Evolutionary conservation across 1,139 yeast species (phyloP), one percentile per base, ranked within the genome.

Genomic region (Scheffersomyces parashehatae): DNA sequence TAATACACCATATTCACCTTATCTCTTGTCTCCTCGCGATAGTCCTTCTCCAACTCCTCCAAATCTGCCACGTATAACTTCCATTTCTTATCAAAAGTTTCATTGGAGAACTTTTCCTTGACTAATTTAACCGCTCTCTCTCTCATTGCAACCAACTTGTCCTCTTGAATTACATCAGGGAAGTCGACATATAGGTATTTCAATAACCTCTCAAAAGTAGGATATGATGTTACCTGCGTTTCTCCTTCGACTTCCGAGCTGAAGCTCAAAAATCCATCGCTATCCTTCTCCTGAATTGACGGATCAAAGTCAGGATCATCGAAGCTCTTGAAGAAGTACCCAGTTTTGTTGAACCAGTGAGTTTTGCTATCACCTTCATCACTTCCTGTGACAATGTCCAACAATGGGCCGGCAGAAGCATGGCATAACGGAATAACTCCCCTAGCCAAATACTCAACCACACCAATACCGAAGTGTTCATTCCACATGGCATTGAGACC

Each of bases 401-500:
- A 70, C 42, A 80, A 73, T 10, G 99, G 99, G 0, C 99, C 99
- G 0, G 97, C 96, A 40, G 96, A 86, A 4, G 96, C 95, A 65
- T 95, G 99, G 3, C 83, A 93, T 3, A 95, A 70, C 1, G 99
- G 97, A 14, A 93, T 81, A 15, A 87, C 77, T 0, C 98, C 98
- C 42, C 88, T 80, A 1, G 95, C 85, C 70, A 88, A 75, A 59
- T 91, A 91, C 65, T 95, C 99, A 7, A 93, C 99, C 6, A 93
- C 95, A 1, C 97, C 95, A 59, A 95, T 95, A 14, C 99, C 99
- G 62, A 95, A 95, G 68, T 95, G 99, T 68, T 95, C 99, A 64
- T 95, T 93, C 99, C 99, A 95, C 99, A 95, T 95, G 26, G 97
- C 93, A 58, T 95, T 91, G 38, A 93, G 73, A 3, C 99, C 99